Base-by-base conservation (phyloP, 768 basidiomycete genomes). In the Crucibulum laeve region DNA sequence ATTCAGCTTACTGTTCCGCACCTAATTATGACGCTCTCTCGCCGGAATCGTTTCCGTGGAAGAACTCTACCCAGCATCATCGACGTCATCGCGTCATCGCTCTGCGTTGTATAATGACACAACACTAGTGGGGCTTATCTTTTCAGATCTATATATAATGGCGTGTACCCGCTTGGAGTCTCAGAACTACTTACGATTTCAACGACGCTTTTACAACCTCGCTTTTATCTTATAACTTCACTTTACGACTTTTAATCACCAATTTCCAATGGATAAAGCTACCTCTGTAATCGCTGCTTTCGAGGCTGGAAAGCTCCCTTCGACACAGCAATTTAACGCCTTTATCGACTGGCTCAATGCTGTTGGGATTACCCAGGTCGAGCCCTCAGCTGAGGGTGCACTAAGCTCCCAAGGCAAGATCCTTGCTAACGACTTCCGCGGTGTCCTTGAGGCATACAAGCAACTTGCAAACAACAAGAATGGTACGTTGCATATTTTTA, bases 271-370 rank as follows among this genome's bases (percentile, higher is more conserved):
- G 84, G 82, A 88, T 45, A 78, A 76, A 64, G 47, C 73, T 38
- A 68, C 81, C 14, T 79, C 80, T 26, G 53, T 86, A 19, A 56
- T 82, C 44, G 86, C 82, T 37, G 86, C 86, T 5, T 61, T 87
- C 52, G 73, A 79, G 48, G 83, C 84, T 14, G 83, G 83, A 17
- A 88, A 88, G 55, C 64, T 86, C 3, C 86, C 86, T 14, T 70
- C 70, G 1, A 80, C 84, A 8, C 59, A 73, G 22, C 86, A 88
- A 54, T 50, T 77, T 28, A 69, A 70, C 47, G 54, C 55, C 0
- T 69, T 73, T 53, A 70, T 84, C 49, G 76, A 84, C 54, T 79
- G 72, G 69, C 53, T 78, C 36, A 75, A 79, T 30, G 54, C 68
- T 10, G 67, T 76, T 25, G 65, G 72, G 7, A 63, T 82, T 45